A percentile compares a stretch with the other conserved stretches of the same genome.
These are phyloP conservation scores for Cladophialophora immunda DNA, from an alignment of 2,329 filamentous ascomycete genomes.

Conservation along the genomic window DNA sequence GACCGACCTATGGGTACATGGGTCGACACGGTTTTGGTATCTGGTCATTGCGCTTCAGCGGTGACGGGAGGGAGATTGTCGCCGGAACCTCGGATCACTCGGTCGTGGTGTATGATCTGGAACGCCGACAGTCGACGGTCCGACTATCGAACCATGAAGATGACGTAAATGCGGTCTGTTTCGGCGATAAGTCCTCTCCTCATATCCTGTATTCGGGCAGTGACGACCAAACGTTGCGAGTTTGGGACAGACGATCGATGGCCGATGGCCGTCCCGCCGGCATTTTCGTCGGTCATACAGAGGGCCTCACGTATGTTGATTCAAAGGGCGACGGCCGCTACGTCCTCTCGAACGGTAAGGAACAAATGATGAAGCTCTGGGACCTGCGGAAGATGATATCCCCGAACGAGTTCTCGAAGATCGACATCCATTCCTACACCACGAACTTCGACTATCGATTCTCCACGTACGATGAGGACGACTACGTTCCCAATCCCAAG, in stretches of 20 bases:
- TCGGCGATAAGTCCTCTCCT: conserved; percentile 85
- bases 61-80: conserved; percentile 88
- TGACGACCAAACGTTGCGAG: conserved; percentile 91
- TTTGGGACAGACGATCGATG: conserved; percentile 87
- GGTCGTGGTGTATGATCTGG: conserved; percentile 92
- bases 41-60: conserved; percentile 91
- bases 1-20: conserved; percentile 35
- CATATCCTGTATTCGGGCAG: conserved; percentile 96
- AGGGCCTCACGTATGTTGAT: conserved; percentile 72
- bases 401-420: conserved; percentile 62
- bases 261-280: conserved; percentile 69
- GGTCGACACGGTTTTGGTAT: conserved; percentile 61
- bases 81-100: conserved; percentile 82
- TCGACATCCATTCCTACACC: conserved; percentile 62
- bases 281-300: conserved; percentile 71
- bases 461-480: conserved; percentile 57
- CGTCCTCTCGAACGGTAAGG: conserved; percentile 91
- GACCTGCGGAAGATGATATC: conserved; percentile 89
- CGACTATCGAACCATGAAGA: conserved; percentile 79
- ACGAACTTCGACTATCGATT: conserved; percentile 72
- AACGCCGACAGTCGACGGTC: conserved; percentile 77
- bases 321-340: conserved; percentile 91
- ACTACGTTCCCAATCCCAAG: conserved; percentile 73
- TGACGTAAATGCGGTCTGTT: conserved; percentile 97
- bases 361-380: conserved; percentile 98